These are phyloP conservation scores for Helotiales sp. DNA, from an alignment of 2,329 filamentous ascomycete genomes.

Conservation along the genomic window DNA sequence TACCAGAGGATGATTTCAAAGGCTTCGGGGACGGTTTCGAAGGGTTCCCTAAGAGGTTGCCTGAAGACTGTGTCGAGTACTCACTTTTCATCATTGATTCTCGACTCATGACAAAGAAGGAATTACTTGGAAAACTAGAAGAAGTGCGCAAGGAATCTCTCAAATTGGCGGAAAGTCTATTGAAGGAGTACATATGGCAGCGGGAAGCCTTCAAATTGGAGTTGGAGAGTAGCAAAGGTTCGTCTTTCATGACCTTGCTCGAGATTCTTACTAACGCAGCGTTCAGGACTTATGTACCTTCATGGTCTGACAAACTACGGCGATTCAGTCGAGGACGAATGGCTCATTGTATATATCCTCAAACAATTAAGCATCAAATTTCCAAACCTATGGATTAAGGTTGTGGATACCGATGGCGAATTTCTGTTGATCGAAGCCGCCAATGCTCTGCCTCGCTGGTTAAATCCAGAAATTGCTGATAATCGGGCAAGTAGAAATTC, in stretches of 20 bases:
- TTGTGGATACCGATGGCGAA: slow-evolving; percentile 89
- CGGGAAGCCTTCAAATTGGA: slow-evolving; percentile 73
- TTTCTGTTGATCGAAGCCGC: slow-evolving; percentile 95
- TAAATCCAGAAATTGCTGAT: slow-evolving; percentile 87
- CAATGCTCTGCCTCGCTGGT: slow-evolving; percentile 83
- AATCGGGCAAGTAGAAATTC: slow-evolving; percentile 61
- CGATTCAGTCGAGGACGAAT: slow-evolving; percentile 96
- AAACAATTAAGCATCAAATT: slow-evolving; percentile 78
- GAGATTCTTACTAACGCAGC: slow-evolving; percentile 15
- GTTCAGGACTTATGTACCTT: slow-evolving; percentile 62
- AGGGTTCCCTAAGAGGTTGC: slow-evolving; percentile 65
- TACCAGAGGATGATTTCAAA: slow-evolving; percentile 60
- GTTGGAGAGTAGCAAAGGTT: slow-evolving; percentile 64
- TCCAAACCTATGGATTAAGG: slow-evolving; percentile 77
- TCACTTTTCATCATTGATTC: slow-evolving; percentile 73
- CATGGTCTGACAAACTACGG: slow-evolving; percentile 84
- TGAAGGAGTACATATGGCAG: slow-evolving; percentile 96
- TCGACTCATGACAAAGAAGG: slow-evolving; percentile 55
- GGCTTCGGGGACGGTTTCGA: slow-evolving; percentile 68
- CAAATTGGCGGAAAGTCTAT: slow-evolving; percentile 63
- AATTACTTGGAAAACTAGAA: slow-evolving; percentile 70
- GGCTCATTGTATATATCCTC: slow-evolving; percentile 91
- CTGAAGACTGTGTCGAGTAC: slow-evolving; percentile 88
- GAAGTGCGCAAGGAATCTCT: slow-evolving; percentile 71
- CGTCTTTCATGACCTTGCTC: slow-evolving; percentile 32